phyloP scores from a whole-genome alignment of 768 basidiomycete genomes.

The Sporobolomyces phaffii region DNA sequence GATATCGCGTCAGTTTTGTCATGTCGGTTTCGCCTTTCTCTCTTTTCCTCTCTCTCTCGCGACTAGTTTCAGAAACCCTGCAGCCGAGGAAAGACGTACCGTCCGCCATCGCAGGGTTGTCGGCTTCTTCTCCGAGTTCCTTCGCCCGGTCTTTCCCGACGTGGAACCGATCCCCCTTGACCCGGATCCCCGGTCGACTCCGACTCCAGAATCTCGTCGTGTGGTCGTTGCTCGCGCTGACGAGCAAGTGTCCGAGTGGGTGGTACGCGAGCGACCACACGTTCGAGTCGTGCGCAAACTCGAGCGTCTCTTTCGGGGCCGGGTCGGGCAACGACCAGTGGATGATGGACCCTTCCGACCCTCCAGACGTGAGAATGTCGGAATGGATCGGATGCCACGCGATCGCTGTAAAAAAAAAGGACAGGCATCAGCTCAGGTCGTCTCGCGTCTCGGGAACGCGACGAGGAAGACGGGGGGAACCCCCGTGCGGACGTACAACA shows the following conservation, averaged over 20 bases:
- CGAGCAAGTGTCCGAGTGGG: conserved; percentile 89
- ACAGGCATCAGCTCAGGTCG: too few species aligned
- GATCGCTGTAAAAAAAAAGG: too few species aligned
- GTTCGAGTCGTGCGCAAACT: conserved; percentile 88
- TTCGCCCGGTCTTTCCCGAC: conserved; percentile 70
- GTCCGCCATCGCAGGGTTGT: conserved; percentile 68
- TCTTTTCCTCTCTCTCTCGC: too few species aligned
- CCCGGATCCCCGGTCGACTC: conserved; percentile 33
- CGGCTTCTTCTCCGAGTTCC: conserved; percentile 55
- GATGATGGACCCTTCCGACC: conserved; percentile 84
- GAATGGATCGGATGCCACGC: conserved; percentile 93
- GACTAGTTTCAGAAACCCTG: too few species aligned
- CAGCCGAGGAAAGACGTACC: neutral
- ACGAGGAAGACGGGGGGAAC: neutral
- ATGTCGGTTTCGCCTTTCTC: too few species aligned
- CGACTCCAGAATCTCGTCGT: conserved; percentile 98
- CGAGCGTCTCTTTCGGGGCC: conserved; percentile 56
- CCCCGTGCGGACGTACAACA: conserved; percentile 75
- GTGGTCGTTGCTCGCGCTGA: conserved; percentile 92
- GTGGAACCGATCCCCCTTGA: conserved; percentile 39
- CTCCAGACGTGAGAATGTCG: conserved; percentile 80
- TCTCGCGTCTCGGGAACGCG: too few species aligned
- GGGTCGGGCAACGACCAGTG: conserved; percentile 73
- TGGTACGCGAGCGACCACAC: conserved; percentile 95
- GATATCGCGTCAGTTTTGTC: neutral